phyloP scores from a whole-genome alignment of 768 basidiomycete species.

The Rhizopogon vesiculosus region DNA sequence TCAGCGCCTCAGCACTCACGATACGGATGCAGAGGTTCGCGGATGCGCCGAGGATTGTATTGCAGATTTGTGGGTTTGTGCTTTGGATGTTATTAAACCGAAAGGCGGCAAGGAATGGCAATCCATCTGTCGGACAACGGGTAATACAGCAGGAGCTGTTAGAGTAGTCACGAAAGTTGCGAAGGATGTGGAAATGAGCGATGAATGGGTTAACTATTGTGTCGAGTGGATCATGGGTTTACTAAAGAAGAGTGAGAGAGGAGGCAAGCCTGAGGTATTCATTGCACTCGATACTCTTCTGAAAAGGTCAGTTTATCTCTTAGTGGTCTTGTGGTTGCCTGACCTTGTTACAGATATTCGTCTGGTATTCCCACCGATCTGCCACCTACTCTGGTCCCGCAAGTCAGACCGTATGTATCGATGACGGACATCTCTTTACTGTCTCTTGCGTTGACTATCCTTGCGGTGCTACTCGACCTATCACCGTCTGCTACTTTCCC shows the following conservation, averaged over 20 bases:
- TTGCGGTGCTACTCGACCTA: conserved; percentile 65
- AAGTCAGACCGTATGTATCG: conserved; percentile 72
- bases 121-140: conserved; percentile 63
- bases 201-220: conserved; percentile 78
- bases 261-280: conserved; percentile 79
- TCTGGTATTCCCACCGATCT: conserved; percentile 51
- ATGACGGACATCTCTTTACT: conserved; percentile 75
- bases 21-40: conserved; percentile 91
- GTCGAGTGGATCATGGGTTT: conserved; percentile 74
- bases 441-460: conserved; percentile 61
- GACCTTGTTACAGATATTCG: conserved; percentile 36
- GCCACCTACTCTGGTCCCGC: conserved; percentile 58
- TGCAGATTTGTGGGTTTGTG: conserved; percentile 84
- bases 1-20: conserved; percentile 63
- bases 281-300: conserved; percentile 69
- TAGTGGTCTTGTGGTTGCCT: neutral
- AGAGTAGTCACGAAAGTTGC: conserved; percentile 84
- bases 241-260: conserved; percentile 72
- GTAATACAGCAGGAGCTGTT: conserved; percentile 72
- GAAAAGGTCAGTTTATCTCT: conserved; percentile 43
- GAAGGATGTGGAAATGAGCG: conserved; percentile 60
- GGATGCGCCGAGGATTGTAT: conserved; percentile 76
- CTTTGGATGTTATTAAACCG: conserved; percentile 61
- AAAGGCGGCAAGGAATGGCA: conserved; percentile 80
- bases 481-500: conserved; percentile 69